Percentiles rank a stretch among this genome's conserved stretches.
These are phyloP conservation scores for Eucalyptus cladocalyx DNA, from an alignment of 345 rosid species.

Conservation along the genomic window DNA sequence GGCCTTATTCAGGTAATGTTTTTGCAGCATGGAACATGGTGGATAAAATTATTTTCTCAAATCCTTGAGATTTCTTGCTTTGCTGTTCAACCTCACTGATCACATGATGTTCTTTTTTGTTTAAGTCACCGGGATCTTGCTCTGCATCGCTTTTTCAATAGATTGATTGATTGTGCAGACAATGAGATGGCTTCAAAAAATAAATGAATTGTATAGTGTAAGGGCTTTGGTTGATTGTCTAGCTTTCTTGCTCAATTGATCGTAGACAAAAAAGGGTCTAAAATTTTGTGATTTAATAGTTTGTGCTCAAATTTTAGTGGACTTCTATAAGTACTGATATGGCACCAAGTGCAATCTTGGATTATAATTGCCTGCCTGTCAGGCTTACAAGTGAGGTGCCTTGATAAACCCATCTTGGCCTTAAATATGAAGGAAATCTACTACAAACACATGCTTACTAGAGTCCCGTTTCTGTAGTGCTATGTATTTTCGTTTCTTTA, in stretches of 20 bases:
- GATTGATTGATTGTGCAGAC: not conserved
- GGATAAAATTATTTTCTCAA: not conserved
- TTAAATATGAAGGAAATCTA: not conserved
- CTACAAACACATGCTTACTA: not conserved
- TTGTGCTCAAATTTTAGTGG: not conserved
- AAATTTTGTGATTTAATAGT: not conserved
- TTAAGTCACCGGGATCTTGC: not conserved
- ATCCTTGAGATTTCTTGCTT: not conserved
- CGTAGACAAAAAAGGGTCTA: not conserved
- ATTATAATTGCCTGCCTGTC: not conserved
- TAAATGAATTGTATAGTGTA: not conserved
- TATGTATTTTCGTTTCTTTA: not conserved
- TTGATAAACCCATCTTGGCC: not conserved
- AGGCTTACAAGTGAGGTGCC: not conserved
- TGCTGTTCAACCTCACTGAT: not conserved
- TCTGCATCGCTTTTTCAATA: not conserved
- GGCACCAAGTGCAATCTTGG: not conserved
- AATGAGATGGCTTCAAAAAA: not conserved
- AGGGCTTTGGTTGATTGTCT: not conserved
- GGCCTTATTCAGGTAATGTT: slow-evolving; percentile 35
- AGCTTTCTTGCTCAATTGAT: not conserved
- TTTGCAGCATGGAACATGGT: not conserved
- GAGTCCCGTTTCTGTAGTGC: not conserved
- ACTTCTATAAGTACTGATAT: not conserved
- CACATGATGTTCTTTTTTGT: not conserved